Evolutionary conservation across 768 basidiomycete species (phyloP).

Genomic region (Leccinum uliginosum): DNA sequence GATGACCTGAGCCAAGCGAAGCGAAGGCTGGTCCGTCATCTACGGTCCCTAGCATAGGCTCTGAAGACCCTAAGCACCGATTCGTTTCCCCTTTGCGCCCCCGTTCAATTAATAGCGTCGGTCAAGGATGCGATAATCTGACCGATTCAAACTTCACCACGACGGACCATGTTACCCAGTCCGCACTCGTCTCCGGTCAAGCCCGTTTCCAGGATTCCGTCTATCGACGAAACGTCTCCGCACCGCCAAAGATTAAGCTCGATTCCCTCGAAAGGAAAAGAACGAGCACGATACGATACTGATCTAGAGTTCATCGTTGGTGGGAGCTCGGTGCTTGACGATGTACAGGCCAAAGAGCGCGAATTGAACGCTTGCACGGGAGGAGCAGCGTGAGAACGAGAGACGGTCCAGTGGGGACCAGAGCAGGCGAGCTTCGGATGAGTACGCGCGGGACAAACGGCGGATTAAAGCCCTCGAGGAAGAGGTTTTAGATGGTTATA

Average conservation of each 20-base stretch:
- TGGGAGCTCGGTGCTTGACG: conserved; percentile 44
- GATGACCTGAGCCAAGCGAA: neutral
- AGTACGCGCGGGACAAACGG: conserved; percentile 55
- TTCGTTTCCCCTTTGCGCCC: conserved; percentile 31
- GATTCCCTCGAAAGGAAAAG: conserved; percentile 41
- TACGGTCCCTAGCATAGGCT: neutral
- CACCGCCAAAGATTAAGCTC: neutral
- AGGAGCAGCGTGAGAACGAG: conserved; percentile 47
- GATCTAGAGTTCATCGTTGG: conserved; percentile 27
- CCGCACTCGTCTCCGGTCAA: conserved; percentile 34
- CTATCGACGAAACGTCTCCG: conserved; percentile 14
- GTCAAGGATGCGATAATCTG: conserved; percentile 49
- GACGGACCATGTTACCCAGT: conserved; percentile 44
- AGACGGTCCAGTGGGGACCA: conserved; percentile 37
- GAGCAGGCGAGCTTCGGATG: conserved; percentile 28
- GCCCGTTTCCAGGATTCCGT: conserved; percentile 23
- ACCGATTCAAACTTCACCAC: conserved; percentile 44
- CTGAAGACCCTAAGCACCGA: conserved; percentile 1
- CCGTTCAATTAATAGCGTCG: conserved; percentile 34
- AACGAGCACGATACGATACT: conserved; percentile 32
- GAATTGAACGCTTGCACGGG: conserved; percentile 53
- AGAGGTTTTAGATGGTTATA: conserved; percentile 57
- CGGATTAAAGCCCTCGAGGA: conserved; percentile 61
- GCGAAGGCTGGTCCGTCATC: conserved; percentile 18
- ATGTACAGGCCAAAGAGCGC: conserved; percentile 56